These are phyloP conservation scores for Venturiaceae sp. DNA, from an alignment of 2,329 filamentous ascomycete genomes.

Conservation along the genomic window DNA sequence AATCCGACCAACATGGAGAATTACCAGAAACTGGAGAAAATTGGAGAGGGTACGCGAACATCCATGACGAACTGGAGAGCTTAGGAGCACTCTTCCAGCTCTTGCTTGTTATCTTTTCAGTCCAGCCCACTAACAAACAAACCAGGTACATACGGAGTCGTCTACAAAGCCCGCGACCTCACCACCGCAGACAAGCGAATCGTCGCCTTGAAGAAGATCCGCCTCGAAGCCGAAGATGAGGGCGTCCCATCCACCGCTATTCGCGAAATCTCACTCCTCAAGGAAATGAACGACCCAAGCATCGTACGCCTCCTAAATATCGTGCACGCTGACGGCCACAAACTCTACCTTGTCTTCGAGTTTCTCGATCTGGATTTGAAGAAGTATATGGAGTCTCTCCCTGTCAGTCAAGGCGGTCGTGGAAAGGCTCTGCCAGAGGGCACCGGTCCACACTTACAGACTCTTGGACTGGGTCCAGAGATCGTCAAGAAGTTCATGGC, in stretches of 20 bases:
- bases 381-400: conserved; percentile 91
- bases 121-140: not conserved
- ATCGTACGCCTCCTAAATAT: conserved; percentile 86
- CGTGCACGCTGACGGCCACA: conserved; percentile 88
- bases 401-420: conserved; percentile 72
- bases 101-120: not conserved
- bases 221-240: conserved; percentile 89
- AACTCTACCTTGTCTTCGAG: conserved; percentile 88
- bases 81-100: not conserved
- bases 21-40: conserved; percentile 94
- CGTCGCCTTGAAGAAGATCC: conserved; percentile 90
- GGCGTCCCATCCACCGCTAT: conserved; percentile 89
- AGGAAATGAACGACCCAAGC: conserved; percentile 88
- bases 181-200: conserved; percentile 67
- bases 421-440: conserved; percentile 79
- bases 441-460: conserved; percentile 51
- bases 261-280: conserved; percentile 86
- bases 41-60: conserved; percentile 66
- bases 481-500: conserved; percentile 93
- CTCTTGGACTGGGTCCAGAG: conserved; percentile 62
- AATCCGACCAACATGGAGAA: conserved; percentile 68
- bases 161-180: conserved; percentile 88
- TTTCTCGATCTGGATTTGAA: conserved; percentile 88
- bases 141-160: conserved; percentile 83
- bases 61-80: not conserved